Evolutionary conservation across 2,329 filamentous ascomycete species (phyloP), one percentile per base, ranked within the genome.

Genomic region (Cladophialophora carrionii): DNA sequence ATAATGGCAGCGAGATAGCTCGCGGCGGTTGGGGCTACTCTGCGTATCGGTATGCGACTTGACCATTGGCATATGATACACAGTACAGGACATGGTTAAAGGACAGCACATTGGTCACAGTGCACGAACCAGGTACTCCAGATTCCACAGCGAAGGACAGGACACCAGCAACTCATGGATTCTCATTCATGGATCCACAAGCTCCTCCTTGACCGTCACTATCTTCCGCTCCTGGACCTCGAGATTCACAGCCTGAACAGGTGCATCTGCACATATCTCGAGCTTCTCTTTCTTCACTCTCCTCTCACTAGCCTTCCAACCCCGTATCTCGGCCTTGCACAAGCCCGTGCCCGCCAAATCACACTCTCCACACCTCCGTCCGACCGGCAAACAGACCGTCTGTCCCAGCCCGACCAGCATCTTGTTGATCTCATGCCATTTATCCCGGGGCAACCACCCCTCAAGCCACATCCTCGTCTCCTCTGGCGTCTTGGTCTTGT

Each of bases 391-490:
- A 75, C 93, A 97, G 24, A 95, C 87, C 0, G 88, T 91, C 83
- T 97, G 93, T 0, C 93, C 93, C 67, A 96, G 83, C 0, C 93
- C 93, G 34, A 97, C 93, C 46, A 97, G 83, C 76, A 96, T 78
- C 79, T 89, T 88, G 77, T 97, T 97, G 76, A 97, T 96, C 78
- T 96, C 91, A 76, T 91, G 90, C 93, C 93, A 97, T 73, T 86
- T 87, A 57, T 96, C 91, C 65, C 78, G 84, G 2, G 93, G 93
- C 72, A 97, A 80, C 93, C 93, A 97, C 17, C 83, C 83, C 79
- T 97, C 86, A 64, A 97, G 81, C 37, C 87, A 86, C 61, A 83
- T 79, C 51, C 93, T 83, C 32, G 93, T 96, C 75, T 91, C 90
- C 79, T 97, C 93, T 0, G 93, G 93, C 12, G 82, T 89, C 72